Percentiles rank a stretch among this genome's conserved stretches.
These are phyloP conservation scores for Dothideomycetes sp. DNA, from an alignment of 2,329 filamentous ascomycete species.

Conservation along the genomic window DNA sequence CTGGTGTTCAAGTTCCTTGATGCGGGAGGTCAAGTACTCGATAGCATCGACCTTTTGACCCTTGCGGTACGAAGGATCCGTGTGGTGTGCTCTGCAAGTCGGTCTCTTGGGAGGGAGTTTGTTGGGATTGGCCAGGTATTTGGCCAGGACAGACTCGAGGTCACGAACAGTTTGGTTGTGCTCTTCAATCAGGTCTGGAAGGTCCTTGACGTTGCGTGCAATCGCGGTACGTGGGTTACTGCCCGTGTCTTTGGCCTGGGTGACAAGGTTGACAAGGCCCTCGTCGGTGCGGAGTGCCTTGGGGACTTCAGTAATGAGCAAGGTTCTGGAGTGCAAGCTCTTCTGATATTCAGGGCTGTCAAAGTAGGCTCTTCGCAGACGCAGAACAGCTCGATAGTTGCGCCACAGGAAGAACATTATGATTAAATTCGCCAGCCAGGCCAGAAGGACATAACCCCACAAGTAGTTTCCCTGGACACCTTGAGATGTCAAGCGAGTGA, in stretches of 20 bases:
- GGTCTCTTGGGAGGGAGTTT: conserved; percentile 70
- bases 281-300: conserved; percentile 70
- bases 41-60: conserved; percentile 84
- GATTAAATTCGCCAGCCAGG: conserved; percentile 62
- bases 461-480: conserved; percentile 40
- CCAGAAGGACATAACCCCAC: conserved; percentile 51
- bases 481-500: conserved; percentile 50
- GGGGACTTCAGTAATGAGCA: conserved; percentile 74
- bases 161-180: conserved; percentile 73
- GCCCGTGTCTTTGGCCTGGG: conserved; percentile 67
- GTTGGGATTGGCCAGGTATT: conserved; percentile 81
- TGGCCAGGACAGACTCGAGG: conserved; percentile 75
- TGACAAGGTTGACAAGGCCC: conserved; percentile 75
- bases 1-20: conserved; percentile 70
- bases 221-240: conserved; percentile 73
- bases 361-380: conserved; percentile 69
- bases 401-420: conserved; percentile 77
- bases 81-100: conserved; percentile 68
- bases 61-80: conserved; percentile 60
- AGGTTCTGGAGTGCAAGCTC: conserved; percentile 64
- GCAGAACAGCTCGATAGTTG: conserved; percentile 70
- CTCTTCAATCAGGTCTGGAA: conserved; percentile 75
- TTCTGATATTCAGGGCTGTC: conserved; percentile 79
- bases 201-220: conserved; percentile 82
- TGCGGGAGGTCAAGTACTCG: conserved; percentile 79